Base-by-base conservation (phyloP, 2,329 filamentous ascomycete genomes). In the Anthostomella pinea region DNA sequence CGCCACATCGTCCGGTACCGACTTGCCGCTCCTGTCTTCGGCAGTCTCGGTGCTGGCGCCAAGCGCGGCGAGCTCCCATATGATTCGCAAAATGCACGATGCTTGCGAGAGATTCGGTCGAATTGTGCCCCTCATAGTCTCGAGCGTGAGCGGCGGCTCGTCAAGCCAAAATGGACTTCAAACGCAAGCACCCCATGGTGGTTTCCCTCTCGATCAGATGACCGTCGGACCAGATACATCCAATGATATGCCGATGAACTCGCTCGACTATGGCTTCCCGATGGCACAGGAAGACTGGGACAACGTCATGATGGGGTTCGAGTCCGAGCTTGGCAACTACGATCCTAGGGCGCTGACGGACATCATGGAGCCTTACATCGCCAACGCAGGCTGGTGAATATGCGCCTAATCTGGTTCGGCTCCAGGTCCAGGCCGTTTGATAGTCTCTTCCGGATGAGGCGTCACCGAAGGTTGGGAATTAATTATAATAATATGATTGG, bases 221-320 rank as follows among this genome's bases (percentile, higher is more conserved):
- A 28, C 27, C 14, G 32, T 23, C 9, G 17, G 20, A 17, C 6
- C 29, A 3, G n/a, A n/a, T 27, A 30, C 32, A 10, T 18, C 31
- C 30, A 25, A 31, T 27, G 14, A 11, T n/a, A 14, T 20, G 5
- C 26, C 33, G 16, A 21, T 18, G 16, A 30, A 21, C 10, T 20
- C 30, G 11, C 30, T 49, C 3, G 52, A 48, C 17, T 51, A 47
- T 20, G 36, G 37, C 2, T 50, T 51, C 23, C 50, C 53, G 3
- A 56, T 56, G 50, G 53, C 46, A 6, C 52, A 49, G 19, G 50
- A 53, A 20, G 50, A 56, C 18, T 54, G 52, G 53, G 53, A 56
- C 20, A 50, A 35, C 23, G 39, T 48, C n/a, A 56, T 56, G 50
- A 42, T 35, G 13, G 50, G 46, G 2, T 48, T 54, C n/a, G 53